phyloP scores from a whole-genome alignment of 495 filamentous ascomycete species.

The Ascodesmis nigricans region DNA sequence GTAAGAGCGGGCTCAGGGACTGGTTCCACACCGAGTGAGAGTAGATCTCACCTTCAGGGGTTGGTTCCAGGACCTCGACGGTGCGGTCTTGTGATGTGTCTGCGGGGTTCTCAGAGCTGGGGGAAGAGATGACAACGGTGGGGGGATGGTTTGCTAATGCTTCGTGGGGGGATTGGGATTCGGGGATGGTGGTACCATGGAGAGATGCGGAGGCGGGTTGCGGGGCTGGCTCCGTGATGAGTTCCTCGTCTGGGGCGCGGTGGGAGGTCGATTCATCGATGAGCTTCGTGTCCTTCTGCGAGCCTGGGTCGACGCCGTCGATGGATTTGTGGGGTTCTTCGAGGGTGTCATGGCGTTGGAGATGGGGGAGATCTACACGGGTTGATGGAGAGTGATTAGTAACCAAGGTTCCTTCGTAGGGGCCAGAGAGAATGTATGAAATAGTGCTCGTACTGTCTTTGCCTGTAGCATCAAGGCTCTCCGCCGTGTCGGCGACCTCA shows the following conservation, averaged over 20 bases:
- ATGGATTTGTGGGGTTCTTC: neutral
- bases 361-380: no score
- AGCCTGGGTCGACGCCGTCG: neutral
- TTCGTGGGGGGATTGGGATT: conserved; percentile 7
- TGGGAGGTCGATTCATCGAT: conserved; percentile 5
- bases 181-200: conserved; percentile 8
- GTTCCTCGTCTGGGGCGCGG: conserved; percentile 5
- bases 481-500: conserved; percentile 4
- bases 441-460: no score
- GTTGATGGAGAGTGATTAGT: no score
- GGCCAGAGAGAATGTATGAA: no score
- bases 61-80: conserved; percentile 16
- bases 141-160: conserved; percentile 7
- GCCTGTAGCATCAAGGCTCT: conserved; percentile 3
- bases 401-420: no score
- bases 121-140: conserved; percentile 16
- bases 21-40: conserved; percentile 22
- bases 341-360: no score
- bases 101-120: conserved; percentile 7
- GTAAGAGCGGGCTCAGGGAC: conserved; percentile 22
- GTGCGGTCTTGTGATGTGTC: conserved; percentile 6
- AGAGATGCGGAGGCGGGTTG: conserved; percentile 6
- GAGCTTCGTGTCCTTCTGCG: neutral
- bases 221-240: conserved; percentile 13
- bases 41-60: conserved; percentile 21